phyloP scores from a whole-genome alignment of 2,329 filamentous ascomycete genomes.

The Colletotrichum horii region DNA sequence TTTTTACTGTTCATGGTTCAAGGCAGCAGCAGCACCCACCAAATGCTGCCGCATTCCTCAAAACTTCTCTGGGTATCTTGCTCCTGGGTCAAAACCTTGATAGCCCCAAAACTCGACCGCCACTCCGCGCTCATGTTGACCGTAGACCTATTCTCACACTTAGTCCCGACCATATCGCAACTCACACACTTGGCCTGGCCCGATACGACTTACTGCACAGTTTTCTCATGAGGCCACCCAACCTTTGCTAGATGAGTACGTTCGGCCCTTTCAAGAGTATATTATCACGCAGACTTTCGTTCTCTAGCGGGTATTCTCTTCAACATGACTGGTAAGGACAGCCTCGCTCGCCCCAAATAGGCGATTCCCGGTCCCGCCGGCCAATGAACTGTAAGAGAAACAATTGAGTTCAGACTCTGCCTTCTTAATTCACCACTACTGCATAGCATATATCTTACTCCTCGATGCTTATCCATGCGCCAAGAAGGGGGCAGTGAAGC shows the following conservation, averaged over 20 bases:
- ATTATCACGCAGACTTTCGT: background rate
- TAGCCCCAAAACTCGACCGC: fast-evolving
- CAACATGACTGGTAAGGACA: background rate
- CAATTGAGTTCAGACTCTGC: background rate
- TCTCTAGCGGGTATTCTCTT: background rate
- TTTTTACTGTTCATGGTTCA: no score
- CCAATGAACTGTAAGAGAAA: background rate
- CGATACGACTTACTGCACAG: background rate
- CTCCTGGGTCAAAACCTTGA: fast-evolving
- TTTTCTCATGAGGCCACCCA: background rate
- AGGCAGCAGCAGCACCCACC: no score
- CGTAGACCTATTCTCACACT: background rate
- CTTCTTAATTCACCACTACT: background rate
- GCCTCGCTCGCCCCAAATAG: background rate
- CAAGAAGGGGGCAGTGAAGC: background rate
- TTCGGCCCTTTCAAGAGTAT: background rate
- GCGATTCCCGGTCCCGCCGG: background rate
- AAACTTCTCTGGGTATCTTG: fast-evolving
- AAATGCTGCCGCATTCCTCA: background rate
- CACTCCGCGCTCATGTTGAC: background rate
- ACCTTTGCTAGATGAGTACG: fast-evolving
- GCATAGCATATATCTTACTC: background rate
- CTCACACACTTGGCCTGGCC: background rate
- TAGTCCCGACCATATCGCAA: background rate
- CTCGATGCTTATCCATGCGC: background rate